Evolutionary conservation across 768 basidiomycete genomes (phyloP).

Genomic region (Boletus rufocinnamomeus): DNA sequence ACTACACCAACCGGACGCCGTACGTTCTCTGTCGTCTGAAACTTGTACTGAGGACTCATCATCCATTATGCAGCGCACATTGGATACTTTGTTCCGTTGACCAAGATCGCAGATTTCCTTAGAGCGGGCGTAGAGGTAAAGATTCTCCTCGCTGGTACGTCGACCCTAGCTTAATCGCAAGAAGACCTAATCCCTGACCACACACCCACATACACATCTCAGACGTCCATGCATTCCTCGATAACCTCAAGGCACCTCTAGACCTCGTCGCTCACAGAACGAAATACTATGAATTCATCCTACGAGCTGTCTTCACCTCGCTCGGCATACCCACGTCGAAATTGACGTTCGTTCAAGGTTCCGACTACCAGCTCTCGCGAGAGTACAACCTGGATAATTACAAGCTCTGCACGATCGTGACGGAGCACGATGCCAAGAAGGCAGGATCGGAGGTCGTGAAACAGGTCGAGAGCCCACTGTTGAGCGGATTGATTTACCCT

Average conservation of each 20-base stretch:
- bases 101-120: constrained; percentile 95
- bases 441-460: constrained; percentile 99
- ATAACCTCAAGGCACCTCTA: constrained; percentile 94
- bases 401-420: constrained; percentile 85
- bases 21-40: constrained; percentile 43
- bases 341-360: constrained; percentile 84
- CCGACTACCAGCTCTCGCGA: constrained; percentile 86
- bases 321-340: constrained; percentile 89
- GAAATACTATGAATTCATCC: constrained; percentile 84
- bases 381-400: constrained; percentile 97
- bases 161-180: neutral
- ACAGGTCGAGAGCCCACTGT: constrained; percentile 87
- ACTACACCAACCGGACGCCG: constrained; percentile 93
- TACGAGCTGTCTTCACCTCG: constrained; percentile 81
- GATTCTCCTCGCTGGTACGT: constrained; percentile 74
- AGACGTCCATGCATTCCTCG: constrained; percentile 97
- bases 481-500: constrained; percentile 94
- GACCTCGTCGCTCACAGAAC: constrained; percentile 87
- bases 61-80: constrained; percentile 71
- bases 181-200: neutral
- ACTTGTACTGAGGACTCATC: neutral
- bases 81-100: constrained; percentile 93
- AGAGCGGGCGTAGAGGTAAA: constrained; percentile 90
- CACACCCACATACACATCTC: constrained; percentile 6
- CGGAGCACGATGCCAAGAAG: constrained; percentile 96